Evolutionary conservation across 306 rosid species (phyloP).

Genomic region (Castanopsis chinensis): DNA sequence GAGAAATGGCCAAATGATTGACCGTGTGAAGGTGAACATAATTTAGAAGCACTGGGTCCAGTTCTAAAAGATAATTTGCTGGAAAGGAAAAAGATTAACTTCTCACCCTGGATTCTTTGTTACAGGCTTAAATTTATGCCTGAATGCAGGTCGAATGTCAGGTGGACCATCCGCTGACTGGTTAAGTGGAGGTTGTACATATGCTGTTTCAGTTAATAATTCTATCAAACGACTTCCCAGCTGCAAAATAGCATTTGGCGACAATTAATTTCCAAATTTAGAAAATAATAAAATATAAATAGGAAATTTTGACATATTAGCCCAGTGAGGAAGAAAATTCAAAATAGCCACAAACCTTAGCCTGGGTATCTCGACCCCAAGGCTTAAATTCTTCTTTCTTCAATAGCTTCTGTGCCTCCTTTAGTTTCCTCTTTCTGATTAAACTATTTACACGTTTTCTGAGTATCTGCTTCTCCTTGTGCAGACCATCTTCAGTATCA

Average conservation of each 20-base stretch:
- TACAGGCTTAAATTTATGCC: slow-evolving; percentile 62
- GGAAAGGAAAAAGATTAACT: neutral
- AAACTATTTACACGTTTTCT: slow-evolving; percentile 62
- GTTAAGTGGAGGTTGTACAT: slow-evolving; percentile 66
- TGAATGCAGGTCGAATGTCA: slow-evolving; percentile 82
- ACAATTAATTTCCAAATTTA: slow-evolving; percentile 11
- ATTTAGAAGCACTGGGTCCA: slow-evolving; percentile 12
- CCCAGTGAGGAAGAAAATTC: neutral
- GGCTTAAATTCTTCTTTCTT: slow-evolving; percentile 56
- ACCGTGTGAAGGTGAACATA: neutral
- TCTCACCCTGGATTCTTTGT: slow-evolving; percentile 57
- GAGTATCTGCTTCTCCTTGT: slow-evolving; percentile 55
- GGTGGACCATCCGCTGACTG: slow-evolving; percentile 71
- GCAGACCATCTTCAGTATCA: slow-evolving; percentile 36
- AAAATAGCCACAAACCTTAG: slow-evolving; percentile 52
- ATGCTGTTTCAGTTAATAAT: slow-evolving; percentile 71
- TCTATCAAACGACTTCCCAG: slow-evolving; percentile 76
- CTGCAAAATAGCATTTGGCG: slow-evolving; percentile 46
- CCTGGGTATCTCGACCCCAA: slow-evolving; percentile 78
- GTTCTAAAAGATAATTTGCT: slow-evolving; percentile 1
- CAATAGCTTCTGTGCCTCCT: slow-evolving; percentile 54
- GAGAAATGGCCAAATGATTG: slow-evolving; percentile 12
- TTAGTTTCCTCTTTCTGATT: slow-evolving; percentile 51
- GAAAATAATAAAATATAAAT: neutral
- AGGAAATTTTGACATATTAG: neutral